Base-by-base conservation (phyloP, 139 green algal species). In the Micractinium sp. region DNA sequence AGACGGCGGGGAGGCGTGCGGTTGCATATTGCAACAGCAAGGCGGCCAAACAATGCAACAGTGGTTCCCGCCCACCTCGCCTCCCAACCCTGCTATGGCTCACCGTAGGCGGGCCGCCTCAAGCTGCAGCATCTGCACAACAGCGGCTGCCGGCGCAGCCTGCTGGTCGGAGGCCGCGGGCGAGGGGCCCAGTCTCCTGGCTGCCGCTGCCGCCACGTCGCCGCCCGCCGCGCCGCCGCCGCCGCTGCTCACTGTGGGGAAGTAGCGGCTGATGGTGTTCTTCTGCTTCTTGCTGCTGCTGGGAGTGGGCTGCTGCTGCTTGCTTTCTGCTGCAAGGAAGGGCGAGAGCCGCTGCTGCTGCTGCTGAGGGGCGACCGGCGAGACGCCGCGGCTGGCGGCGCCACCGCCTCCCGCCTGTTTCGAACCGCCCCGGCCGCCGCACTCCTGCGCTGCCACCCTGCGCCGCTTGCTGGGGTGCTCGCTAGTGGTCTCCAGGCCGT, bases 201-300 rank as follows among this genome's bases (percentile, higher is more conserved):
- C n/a, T 29, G 74, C 41, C 23, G 35, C 13, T 20, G 31, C 20
- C 35, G 33, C 81, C 5, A 14, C 73, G 41, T 41, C 84, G 39
- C 84, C 85, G 81, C 81, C 33, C 27, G 47, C 79, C 53, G 38
- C 79, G 0, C 33, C 38, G n/a, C 69, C 85, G 47, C n/a, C 87
- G 15, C 80, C 82, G 83, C 89, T 60, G 33, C 35, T 56, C 5
- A 89, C 5, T 1, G n/a, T 29, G 5, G 81, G 56, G 39, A 92
- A 89, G 84, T 92, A 92, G 22, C 85, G 66, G 63, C 75, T 90
- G 63, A 92, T 90, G 61, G 82, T 92, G 84, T 92, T 90, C 74
- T 87, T 83, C 78, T 92, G 89, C 84, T 90, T 92, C 60, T 85
- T 60, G 31, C 78, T 92, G 60, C 78, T 89, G 81, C 36, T 80